These are phyloP conservation scores for Sonneratia caseolaris DNA, from an alignment of 345 rosid genomes.

Conservation along the genomic window DNA sequence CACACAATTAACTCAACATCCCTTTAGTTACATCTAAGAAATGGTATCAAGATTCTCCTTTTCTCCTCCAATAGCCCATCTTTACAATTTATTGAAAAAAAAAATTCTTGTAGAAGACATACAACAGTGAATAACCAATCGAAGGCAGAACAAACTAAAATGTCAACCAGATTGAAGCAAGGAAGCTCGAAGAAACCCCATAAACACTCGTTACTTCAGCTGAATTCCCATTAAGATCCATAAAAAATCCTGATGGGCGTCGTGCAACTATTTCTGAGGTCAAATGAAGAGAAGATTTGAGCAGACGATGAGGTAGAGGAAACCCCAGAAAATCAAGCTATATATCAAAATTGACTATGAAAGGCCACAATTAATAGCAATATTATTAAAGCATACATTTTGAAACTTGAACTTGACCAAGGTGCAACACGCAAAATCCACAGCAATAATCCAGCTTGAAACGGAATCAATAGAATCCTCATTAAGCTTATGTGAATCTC, in stretches of 20 bases:
- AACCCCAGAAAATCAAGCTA: constrained; percentile 12
- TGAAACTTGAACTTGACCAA: neutral
- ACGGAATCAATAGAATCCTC: neutral
- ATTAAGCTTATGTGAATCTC: constrained; percentile 12
- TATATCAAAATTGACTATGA: constrained; percentile 2
- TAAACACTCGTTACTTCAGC: neutral
- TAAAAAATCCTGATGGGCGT: neutral
- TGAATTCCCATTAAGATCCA: constrained; percentile 1
- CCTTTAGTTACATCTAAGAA: neutral
- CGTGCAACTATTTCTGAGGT: neutral
- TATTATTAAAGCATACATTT: neutral
- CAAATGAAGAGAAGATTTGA: constrained; percentile 8
- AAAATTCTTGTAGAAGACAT: neutral
- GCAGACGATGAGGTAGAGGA: constrained; percentile 8
- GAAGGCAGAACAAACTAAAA: neutral
- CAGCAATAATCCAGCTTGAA: neutral
- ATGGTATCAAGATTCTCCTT: neutral
- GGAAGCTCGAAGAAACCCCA: neutral
- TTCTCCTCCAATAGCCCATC: no score
- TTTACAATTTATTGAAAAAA: neutral
- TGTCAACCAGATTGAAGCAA: neutral
- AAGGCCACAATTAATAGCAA: constrained; percentile 2
- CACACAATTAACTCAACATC: neutral
- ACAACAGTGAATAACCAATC: neutral
- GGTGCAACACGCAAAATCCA: neutral